phyloP scores from a whole-genome alignment of 805 yeast genomes.

The Monosporozyma solicola region DNA sequence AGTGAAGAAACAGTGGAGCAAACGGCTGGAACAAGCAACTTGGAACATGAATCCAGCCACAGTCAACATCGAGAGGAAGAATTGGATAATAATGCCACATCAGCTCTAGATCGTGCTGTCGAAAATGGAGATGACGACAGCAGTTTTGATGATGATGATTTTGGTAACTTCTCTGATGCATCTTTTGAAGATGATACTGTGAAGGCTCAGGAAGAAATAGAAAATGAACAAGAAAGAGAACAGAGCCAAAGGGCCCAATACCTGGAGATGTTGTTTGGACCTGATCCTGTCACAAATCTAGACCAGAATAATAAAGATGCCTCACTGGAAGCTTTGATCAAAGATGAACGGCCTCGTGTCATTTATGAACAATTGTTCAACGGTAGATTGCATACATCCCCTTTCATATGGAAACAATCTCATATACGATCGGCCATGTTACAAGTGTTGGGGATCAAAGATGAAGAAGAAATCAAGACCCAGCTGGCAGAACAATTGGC shows the following conservation, averaged over 20 bases:
- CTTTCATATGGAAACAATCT: constrained; percentile 25
- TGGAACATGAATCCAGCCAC: background rate
- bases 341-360: constrained; percentile 23
- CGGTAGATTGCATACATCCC: constrained; percentile 13
- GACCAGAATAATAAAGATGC: background rate
- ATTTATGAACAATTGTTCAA: constrained; percentile 26
- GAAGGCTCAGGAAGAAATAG: background rate
- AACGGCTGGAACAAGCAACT: too few species aligned
- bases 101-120: background rate
- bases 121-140: constrained; percentile 5
- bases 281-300: background rate
- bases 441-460: constrained; percentile 22
- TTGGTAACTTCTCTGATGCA: constrained; percentile 31
- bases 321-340: constrained; percentile 12
- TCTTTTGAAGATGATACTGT: constrained; percentile 15
- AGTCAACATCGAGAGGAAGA: background rate
- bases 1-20: background rate
- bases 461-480: constrained; percentile 1
- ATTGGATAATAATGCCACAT: background rate
- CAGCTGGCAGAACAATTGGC: background rate
- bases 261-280: constrained; percentile 5
- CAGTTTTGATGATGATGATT: constrained; percentile 21
- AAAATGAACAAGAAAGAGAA: background rate
- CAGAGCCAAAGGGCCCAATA: background rate
- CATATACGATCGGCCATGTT: constrained; percentile 17